These are phyloP conservation scores for Quercus phellos DNA, from an alignment of 331 rosid genomes.

Conservation along the genomic window DNA sequence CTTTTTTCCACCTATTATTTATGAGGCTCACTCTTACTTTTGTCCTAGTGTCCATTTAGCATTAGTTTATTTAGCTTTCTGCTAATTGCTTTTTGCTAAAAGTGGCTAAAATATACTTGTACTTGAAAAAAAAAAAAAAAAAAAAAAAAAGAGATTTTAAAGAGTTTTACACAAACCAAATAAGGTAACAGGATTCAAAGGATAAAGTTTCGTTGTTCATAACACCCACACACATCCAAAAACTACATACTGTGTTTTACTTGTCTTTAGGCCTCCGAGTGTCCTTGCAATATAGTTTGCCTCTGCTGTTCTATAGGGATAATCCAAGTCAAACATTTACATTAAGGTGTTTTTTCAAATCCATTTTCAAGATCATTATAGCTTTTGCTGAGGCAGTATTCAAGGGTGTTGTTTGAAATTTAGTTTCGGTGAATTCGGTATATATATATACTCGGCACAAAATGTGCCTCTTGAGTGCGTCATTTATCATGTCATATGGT, in stretches of 20 bases:
- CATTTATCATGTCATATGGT: neutral
- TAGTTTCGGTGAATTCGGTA: neutral
- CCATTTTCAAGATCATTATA: neutral
- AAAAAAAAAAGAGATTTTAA: no score
- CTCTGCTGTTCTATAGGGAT: neutral
- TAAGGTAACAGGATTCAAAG: neutral
- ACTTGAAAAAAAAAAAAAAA: no score
- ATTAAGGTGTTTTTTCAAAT: neutral
- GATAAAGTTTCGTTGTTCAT: no score
- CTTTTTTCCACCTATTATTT: neutral
- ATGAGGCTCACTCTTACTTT: slow-evolving; percentile 5
- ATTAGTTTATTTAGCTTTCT: no score
- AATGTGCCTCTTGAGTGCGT: neutral
- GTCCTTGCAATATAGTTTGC: neutral
- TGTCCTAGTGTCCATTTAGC: neutral
- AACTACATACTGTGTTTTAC: neutral
- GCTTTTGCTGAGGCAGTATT: neutral
- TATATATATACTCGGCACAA: neutral
- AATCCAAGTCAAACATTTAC: neutral
- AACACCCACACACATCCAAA: neutral
- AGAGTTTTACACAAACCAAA: no score
- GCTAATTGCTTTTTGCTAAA: no score
- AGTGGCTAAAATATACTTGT: no score
- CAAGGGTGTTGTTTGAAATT: neutral
- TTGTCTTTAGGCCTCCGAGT: neutral